phyloP scores from a whole-genome alignment of 2,329 filamentous ascomycete genomes.

The Sclerotinia trifoliorum region DNA sequence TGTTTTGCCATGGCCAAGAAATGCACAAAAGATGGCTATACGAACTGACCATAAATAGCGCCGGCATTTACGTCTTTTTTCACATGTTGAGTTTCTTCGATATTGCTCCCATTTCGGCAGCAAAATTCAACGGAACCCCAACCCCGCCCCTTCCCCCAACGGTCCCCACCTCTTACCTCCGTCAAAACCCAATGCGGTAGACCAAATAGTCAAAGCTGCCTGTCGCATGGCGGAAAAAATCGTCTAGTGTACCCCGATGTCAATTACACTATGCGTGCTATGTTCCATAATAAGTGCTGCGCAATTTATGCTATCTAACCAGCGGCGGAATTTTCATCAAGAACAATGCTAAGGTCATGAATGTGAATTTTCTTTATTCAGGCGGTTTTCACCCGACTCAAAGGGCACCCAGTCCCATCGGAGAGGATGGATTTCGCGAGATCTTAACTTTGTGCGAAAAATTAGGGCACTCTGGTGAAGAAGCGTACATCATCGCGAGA shows the following conservation, averaged over 20 bases:
- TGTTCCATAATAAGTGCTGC: neutral
- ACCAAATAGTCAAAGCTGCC: neutral
- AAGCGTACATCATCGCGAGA: neutral
- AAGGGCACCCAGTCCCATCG: neutral
- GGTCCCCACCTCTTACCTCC: neutral
- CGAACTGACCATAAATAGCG: neutral
- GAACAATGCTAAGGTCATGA: neutral
- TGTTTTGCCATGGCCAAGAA: neutral
- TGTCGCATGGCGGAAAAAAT: neutral
- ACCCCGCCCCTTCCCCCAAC: too few relatives aligned
- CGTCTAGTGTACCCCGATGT: neutral
- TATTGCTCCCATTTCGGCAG: neutral
- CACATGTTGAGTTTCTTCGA: neutral
- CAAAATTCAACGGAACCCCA: neutral
- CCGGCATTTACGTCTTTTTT: neutral
- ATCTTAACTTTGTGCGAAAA: neutral
- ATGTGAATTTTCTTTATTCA: neutral
- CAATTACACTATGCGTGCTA: conserved; percentile 5
- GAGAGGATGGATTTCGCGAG: neutral
- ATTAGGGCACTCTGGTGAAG: conserved; percentile 5
- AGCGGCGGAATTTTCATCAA: conserved; percentile 2
- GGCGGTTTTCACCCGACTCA: neutral
- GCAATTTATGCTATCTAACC: neutral
- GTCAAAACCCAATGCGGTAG: neutral
- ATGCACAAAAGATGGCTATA: neutral